A percentile compares a stretch with the other conserved stretches of the same genome.
Evolutionary conservation across 257 asterid species (phyloP).

Genomic region (Scutellaria baicalensis): DNA sequence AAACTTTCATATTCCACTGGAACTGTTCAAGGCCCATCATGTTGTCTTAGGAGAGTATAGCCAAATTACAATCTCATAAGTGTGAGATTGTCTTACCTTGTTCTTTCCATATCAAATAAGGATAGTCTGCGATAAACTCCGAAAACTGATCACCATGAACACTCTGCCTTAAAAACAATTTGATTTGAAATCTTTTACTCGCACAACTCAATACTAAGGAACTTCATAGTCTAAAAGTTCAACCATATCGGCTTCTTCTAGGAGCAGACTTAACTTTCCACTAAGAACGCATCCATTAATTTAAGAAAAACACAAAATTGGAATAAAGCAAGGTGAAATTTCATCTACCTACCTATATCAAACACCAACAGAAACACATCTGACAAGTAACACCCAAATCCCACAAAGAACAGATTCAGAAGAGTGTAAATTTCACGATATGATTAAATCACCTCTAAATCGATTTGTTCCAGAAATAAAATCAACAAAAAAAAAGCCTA

Average conservation of each 20-base stretch:
- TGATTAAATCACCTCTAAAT: not conserved
- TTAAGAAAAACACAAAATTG: not conserved
- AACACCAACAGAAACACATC: not conserved
- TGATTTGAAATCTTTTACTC: not conserved
- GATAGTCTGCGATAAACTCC: not conserved
- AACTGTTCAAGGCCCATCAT: not conserved
- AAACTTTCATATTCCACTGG: not conserved
- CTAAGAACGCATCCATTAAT: not conserved
- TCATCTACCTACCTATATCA: not conserved
- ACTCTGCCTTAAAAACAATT: not conserved
- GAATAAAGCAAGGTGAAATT: not conserved
- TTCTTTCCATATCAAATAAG: not conserved
- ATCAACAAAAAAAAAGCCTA: not conserved
- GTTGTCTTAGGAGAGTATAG: not conserved
- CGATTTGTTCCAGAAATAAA: not conserved
- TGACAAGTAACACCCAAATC: not conserved
- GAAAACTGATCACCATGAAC: not conserved
- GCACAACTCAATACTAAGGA: not conserved
- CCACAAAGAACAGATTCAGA: not conserved
- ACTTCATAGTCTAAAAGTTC: not conserved
- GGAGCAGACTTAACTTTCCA: not conserved
- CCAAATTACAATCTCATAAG: not conserved
- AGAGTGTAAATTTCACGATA: not conserved
- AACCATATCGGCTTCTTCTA: not conserved
- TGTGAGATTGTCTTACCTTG: not conserved